Evolutionary conservation across 2,329 filamentous ascomycete species (phyloP).

Genomic region (Alternaria hordeiaustralica): DNA sequence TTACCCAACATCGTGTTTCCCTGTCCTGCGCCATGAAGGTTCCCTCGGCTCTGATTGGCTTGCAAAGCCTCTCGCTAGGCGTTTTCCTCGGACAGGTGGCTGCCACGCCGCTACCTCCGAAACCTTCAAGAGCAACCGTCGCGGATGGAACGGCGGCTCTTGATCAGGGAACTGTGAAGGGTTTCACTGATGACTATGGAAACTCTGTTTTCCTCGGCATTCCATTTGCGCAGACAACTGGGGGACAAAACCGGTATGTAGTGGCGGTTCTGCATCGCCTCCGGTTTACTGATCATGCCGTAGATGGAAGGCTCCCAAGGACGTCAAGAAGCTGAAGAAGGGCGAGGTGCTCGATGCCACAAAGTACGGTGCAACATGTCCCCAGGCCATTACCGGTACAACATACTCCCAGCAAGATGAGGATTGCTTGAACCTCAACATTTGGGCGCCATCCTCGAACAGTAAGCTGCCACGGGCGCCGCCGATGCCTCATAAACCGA

Average conservation of each 20-base stretch:
- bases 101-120: slow-evolving; percentile 13
- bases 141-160: slow-evolving; percentile 17
- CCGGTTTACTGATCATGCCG: background rate
- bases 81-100: slow-evolving; percentile 8
- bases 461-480: slow-evolving; percentile 1
- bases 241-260: slow-evolving; percentile 29
- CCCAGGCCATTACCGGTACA: slow-evolving; percentile 30
- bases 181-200: slow-evolving; percentile 24
- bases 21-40: slow-evolving; percentile 17
- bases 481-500: slow-evolving; percentile 1
- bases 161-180: slow-evolving; percentile 22
- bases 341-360: slow-evolving; percentile 24
- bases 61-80: slow-evolving; percentile 13
- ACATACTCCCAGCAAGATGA: slow-evolving; percentile 29
- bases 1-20: background rate
- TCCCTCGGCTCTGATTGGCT: background rate
- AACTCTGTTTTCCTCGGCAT: slow-evolving; percentile 33
- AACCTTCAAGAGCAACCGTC: slow-evolving; percentile 8
- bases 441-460: slow-evolving; percentile 24
- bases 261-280: background rate
- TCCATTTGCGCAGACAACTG: slow-evolving; percentile 33
- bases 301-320: slow-evolving; percentile 29
- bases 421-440: slow-evolving; percentile 51
- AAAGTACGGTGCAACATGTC: slow-evolving; percentile 31
- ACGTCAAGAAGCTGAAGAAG: slow-evolving; percentile 15